These are phyloP conservation scores for Citrus sp. DNA, from an alignment of 345 rosid genomes.

Conservation along the genomic window DNA sequence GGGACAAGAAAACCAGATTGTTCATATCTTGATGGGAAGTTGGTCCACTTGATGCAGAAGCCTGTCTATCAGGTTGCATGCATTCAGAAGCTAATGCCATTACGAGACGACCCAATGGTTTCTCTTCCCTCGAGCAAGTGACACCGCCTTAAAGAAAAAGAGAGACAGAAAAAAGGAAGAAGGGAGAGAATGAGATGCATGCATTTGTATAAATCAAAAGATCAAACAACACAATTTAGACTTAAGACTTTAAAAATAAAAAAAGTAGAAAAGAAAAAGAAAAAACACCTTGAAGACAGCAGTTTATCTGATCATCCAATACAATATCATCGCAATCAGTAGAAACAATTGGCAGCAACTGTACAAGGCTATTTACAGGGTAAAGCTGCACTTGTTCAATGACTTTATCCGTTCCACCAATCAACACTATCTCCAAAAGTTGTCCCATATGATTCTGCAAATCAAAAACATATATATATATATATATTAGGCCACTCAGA, in stretches of 20 bases:
- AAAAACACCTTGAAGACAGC: constrained; percentile 68
- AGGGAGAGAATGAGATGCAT: constrained; percentile 1
- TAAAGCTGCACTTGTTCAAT: constrained; percentile 38
- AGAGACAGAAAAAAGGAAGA: constrained; percentile 15
- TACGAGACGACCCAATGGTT: constrained; percentile 59
- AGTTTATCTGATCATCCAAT: constrained; percentile 47
- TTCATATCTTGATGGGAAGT: constrained; percentile 44
- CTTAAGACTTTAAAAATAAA: constrained; percentile 5
- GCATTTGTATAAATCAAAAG: constrained; percentile 11
- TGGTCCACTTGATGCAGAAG: constrained; percentile 37
- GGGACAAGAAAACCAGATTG: constrained; percentile 56
- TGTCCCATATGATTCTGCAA: constrained; percentile 52
- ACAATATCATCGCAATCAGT: constrained; percentile 30
- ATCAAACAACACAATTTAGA: constrained; percentile 6
- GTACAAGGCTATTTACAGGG: constrained; percentile 46
- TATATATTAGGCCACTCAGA: constrained; percentile 13
- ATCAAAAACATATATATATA: not conserved
- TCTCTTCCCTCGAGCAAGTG: constrained; percentile 72
- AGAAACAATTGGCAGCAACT: constrained; percentile 51
- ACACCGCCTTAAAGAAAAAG: constrained; percentile 36
- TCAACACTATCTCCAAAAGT: constrained; percentile 72
- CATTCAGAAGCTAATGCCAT: constrained; percentile 70
- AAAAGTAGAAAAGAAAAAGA: not conserved
- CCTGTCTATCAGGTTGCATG: constrained; percentile 50
- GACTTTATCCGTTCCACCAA: constrained; percentile 55